Evolutionary conservation across 768 basidiomycete genomes (phyloP).

Genomic region (Rhizopogon salebrosus): DNA sequence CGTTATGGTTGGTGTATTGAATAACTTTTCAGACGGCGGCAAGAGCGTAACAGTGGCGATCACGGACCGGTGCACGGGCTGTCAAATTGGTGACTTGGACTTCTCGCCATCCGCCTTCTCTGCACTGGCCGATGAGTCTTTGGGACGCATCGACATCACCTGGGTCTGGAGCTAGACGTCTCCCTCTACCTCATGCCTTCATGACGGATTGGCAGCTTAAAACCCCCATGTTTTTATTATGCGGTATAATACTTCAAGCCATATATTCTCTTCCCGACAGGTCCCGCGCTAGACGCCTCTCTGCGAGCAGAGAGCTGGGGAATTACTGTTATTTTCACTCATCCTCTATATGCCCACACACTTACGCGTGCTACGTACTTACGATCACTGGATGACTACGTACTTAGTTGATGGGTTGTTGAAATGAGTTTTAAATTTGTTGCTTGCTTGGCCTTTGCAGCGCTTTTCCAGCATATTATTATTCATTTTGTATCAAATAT

Average conservation of each 20-base stretch:
- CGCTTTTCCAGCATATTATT: slow-evolving; percentile 16
- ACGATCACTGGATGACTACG: slow-evolving; percentile 7
- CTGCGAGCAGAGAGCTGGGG: slow-evolving; percentile 25
- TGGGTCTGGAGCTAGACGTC: slow-evolving; percentile 42
- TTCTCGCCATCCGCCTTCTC: slow-evolving; percentile 57
- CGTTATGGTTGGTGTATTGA: not conserved
- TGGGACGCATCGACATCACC: slow-evolving; percentile 50
- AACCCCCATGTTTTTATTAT: slow-evolving; percentile 17
- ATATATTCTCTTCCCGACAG: not conserved
- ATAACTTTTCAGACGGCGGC: slow-evolving; percentile 40
- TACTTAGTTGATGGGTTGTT: slow-evolving; percentile 25
- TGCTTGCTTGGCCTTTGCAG: slow-evolving; percentile 30
- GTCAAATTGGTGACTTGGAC: slow-evolving; percentile 49
- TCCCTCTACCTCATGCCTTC: not conserved
- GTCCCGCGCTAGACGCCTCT: slow-evolving; percentile 5
- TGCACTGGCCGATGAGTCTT: slow-evolving; percentile 32
- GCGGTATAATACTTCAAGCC: slow-evolving; percentile 10
- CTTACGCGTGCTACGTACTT: slow-evolving; percentile 18
- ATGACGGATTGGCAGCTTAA: not conserved
- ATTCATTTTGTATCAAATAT: not conserved
- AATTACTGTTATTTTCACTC: slow-evolving; percentile 6
- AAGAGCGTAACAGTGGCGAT: slow-evolving; percentile 43
- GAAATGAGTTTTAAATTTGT: slow-evolving; percentile 9
- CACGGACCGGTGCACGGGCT: slow-evolving; percentile 61
- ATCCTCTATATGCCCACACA: slow-evolving; percentile 14